These are phyloP conservation scores for Citrus sp. DNA, from an alignment of 345 rosid species.

Conservation along the genomic window DNA sequence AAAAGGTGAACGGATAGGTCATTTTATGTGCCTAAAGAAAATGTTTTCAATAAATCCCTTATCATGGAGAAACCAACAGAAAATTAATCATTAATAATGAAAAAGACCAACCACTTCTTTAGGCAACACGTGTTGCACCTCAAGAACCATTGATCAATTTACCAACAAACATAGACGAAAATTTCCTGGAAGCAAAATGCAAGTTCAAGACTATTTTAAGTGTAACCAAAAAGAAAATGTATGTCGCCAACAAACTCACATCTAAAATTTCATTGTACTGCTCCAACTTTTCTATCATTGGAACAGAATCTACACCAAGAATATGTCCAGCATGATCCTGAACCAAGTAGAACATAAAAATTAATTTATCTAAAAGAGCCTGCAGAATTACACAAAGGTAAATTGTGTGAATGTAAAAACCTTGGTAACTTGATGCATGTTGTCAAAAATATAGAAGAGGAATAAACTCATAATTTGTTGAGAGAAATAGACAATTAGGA, in stretches of 20 bases:
- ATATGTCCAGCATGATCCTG: conserved; percentile 98
- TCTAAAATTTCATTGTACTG: conserved; percentile 75
- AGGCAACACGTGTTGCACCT: background rate
- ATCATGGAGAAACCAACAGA: background rate
- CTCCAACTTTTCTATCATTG: conserved; percentile 86
- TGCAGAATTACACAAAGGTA: background rate
- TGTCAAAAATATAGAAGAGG: background rate
- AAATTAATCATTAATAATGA: background rate
- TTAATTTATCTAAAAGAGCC: background rate
- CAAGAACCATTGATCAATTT: background rate
- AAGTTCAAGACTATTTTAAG: background rate
- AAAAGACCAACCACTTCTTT: background rate
- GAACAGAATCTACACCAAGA: conserved; percentile 78
- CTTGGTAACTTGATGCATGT: background rate
- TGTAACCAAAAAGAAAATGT: background rate
- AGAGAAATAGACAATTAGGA: background rate
- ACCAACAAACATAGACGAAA: background rate
- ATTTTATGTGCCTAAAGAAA: conserved; percentile 3
- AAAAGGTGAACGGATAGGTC: background rate
- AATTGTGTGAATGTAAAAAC: background rate
- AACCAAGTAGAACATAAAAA: conserved; percentile 19
- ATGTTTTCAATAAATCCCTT: background rate
- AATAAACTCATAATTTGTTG: background rate
- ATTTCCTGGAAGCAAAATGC: conserved; percentile 6
- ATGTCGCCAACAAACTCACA: conserved; percentile 38